Evolutionary conservation across 495 filamentous ascomycete genomes (phyloP).

Genomic region (Umbilicaria muhlenbergii): DNA sequence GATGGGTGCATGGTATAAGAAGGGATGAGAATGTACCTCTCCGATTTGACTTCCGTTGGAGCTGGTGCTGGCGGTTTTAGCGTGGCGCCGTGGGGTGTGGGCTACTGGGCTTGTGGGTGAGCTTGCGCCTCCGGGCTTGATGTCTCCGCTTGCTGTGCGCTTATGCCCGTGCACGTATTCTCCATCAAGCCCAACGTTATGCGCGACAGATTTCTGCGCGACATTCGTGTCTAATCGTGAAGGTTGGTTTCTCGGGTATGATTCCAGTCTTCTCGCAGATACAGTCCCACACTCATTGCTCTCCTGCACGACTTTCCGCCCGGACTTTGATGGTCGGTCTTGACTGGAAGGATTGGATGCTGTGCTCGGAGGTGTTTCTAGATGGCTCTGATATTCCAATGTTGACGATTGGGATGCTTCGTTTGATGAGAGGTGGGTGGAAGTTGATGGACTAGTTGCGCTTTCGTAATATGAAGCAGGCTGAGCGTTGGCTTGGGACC

Average conservation of each 20-base stretch:
- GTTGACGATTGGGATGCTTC: no score
- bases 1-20: neutral
- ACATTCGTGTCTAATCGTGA: no score
- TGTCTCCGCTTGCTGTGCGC: conserved; percentile 47
- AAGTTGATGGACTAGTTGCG: no score
- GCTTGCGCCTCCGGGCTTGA: conserved; percentile 33
- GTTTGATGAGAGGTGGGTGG: no score
- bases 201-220: no score
- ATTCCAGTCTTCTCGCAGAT: no score
- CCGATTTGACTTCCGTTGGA: conserved; percentile 50
- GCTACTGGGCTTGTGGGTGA: conserved; percentile 20
- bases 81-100: conserved; percentile 30
- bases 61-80: conserved; percentile 50
- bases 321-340: neutral
- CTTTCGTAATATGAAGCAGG: no score
- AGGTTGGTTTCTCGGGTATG: no score
- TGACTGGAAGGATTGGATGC: conserved; percentile 11
- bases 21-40: conserved; percentile 41
- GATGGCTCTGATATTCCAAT: no score
- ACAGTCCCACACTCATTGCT: no score
- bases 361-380: conserved; percentile 8
- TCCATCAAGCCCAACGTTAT: neutral
- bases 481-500: no score
- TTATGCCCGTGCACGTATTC: conserved; percentile 28
- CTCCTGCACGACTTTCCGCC: no score